Conservation (phyloP, 306 rosid genomes). For the Quercus cerris region DNA sequence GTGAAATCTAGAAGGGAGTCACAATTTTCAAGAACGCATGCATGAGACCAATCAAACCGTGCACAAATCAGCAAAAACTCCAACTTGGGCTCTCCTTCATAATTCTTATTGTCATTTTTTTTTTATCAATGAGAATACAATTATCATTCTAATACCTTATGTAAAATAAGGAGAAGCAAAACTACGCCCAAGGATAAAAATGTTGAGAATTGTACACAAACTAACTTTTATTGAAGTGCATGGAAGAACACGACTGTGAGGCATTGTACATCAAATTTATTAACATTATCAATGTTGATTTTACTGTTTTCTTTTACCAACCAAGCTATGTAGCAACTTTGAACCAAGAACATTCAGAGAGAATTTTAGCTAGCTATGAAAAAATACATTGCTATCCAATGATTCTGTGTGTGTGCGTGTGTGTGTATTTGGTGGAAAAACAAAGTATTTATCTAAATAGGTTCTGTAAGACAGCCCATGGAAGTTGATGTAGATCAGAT, state of each 20-base stretch:
- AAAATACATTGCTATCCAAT: neutral
- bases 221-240: neutral
- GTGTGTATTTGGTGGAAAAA: too few relatives aligned
- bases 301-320: neutral
- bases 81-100: too few relatives aligned
- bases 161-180: too few relatives aligned
- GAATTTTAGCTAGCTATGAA: neutral
- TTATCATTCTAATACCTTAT: neutral
- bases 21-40: too few relatives aligned
- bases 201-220: too few relatives aligned
- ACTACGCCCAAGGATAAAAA: too few relatives aligned
- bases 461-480: neutral
- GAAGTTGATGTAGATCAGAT: conserved; percentile 13
- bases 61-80: too few relatives aligned
- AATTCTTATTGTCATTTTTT: neutral
- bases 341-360: neutral
- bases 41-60: too few relatives aligned
- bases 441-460: neutral
- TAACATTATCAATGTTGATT: neutral
- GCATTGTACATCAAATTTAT: neutral
- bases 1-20: too few relatives aligned
- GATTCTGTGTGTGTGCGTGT: neutral
- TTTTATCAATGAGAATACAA: neutral
- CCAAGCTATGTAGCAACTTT: neutral
- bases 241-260: neutral